These are phyloP conservation scores for Smithsoniella earleae DNA, from an alignment of 163 green algal species.

Conservation along the genomic window DNA sequence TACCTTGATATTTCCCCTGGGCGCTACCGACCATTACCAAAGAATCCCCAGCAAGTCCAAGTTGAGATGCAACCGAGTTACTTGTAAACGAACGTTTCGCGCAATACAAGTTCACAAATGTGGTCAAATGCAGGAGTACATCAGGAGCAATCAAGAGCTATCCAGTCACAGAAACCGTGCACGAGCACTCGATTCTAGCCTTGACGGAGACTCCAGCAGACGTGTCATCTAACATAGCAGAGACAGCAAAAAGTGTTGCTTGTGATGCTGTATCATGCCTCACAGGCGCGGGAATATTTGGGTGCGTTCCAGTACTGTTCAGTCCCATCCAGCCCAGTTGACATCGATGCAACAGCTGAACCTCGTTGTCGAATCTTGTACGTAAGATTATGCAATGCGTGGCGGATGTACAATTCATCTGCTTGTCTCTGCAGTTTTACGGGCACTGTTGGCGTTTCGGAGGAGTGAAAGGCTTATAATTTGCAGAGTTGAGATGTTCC, in stretches of 20 bases:
- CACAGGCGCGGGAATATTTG: conserved; percentile 64
- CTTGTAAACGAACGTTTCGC: too few species aligned
- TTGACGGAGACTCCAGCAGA: conserved; percentile 77
- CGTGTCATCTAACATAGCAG: conserved; percentile 47
- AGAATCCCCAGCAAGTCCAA: too few species aligned
- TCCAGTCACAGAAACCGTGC: conserved; percentile 84
- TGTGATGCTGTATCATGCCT: conserved; percentile 62
- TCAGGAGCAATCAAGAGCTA: conserved; percentile 47
- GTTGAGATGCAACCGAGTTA: too few species aligned
- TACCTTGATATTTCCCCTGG: too few species aligned
- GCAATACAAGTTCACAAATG: too few species aligned
- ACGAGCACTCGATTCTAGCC: conserved; percentile 84
- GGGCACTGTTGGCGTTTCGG: not conserved
- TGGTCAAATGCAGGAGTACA: not conserved
- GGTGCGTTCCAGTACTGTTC: conserved; percentile 39
- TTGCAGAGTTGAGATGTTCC: conserved; percentile 88
- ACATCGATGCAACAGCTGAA: too few species aligned
- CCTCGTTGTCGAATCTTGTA: too few species aligned
- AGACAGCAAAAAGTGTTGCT: conserved; percentile 48
- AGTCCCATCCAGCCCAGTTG: too few species aligned
- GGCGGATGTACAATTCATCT: too few species aligned
- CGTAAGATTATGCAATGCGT: too few species aligned
- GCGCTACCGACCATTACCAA: too few species aligned
- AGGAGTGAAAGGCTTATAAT: too few species aligned
- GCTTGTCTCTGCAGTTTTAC: not conserved